phyloP scores from a whole-genome alignment of 345 rosid species.

The Moringa oleifera region DNA sequence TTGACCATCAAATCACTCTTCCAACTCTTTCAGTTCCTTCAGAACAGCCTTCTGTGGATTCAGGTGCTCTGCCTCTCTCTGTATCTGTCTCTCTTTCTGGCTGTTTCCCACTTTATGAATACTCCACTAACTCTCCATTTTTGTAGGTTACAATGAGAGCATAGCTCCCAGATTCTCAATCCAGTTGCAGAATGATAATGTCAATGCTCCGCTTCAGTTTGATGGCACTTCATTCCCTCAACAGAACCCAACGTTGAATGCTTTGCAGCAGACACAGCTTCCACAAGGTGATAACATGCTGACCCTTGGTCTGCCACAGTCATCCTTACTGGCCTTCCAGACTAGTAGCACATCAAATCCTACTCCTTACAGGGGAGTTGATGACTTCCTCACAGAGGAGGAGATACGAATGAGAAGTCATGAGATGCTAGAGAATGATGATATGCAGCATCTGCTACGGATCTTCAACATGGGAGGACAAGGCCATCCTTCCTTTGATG shows the following conservation, averaged over 20 bases:
- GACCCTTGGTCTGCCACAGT: slow-evolving; percentile 37
- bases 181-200: slow-evolving; percentile 45
- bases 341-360: slow-evolving; percentile 19
- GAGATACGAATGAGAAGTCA: slow-evolving; percentile 75
- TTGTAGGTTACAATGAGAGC: slow-evolving; percentile 44
- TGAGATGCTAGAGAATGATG: slow-evolving; percentile 87
- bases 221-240: slow-evolving; percentile 43
- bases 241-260: slow-evolving; percentile 34
- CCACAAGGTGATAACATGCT: slow-evolving; percentile 10
- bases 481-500: slow-evolving; percentile 36
- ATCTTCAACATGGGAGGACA: slow-evolving; percentile 66
- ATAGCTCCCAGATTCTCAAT: slow-evolving; percentile 36
- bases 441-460: slow-evolving; percentile 83
- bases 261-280: slow-evolving; percentile 32
- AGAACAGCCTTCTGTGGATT: slow-evolving; percentile 47
- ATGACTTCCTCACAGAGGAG: slow-evolving; percentile 73
- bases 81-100: no score
- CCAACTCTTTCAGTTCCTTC: slow-evolving; percentile 37
- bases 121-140: background rate
- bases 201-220: slow-evolving; percentile 36
- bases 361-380: slow-evolving; percentile 31
- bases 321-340: slow-evolving; percentile 36
- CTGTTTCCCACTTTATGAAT: no score
- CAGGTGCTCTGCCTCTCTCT: slow-evolving; percentile 22
- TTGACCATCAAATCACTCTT: slow-evolving; percentile 32